These are phyloP conservation scores for Fusarium annulatum DNA, from an alignment of 2,329 filamentous ascomycete species.

Conservation along the genomic window DNA sequence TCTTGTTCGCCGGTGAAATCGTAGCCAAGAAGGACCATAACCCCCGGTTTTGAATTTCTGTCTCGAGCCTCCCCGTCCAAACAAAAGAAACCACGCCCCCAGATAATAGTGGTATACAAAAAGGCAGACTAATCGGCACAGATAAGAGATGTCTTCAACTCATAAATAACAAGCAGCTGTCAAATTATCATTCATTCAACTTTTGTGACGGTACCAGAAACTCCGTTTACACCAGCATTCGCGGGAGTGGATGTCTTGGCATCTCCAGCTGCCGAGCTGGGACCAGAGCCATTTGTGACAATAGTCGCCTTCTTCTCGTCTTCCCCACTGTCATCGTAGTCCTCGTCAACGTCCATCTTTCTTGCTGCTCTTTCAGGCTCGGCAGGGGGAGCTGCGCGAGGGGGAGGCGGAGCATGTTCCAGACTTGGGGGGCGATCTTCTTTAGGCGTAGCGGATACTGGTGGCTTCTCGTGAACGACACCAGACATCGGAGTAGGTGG, in stretches of 20 bases:
- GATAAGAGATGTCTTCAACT: slow-evolving; percentile 40
- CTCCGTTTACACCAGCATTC: slow-evolving; percentile 60
- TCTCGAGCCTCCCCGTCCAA: slow-evolving; percentile 29
- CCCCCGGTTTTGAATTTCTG: slow-evolving; percentile 36
- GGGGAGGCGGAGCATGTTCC: slow-evolving; percentile 49
- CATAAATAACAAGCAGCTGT: slow-evolving; percentile 32
- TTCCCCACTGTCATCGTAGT: slow-evolving; percentile 94
- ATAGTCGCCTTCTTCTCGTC: slow-evolving; percentile 75
- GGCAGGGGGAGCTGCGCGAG: slow-evolving; percentile 61
- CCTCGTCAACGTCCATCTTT: slow-evolving; percentile 97
- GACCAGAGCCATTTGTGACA: slow-evolving; percentile 57
- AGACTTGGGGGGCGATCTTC: slow-evolving; percentile 67
- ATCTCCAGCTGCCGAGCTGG: slow-evolving; percentile 62
- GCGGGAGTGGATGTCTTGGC: slow-evolving; percentile 63
- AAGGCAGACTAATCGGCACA: slow-evolving; percentile 34
- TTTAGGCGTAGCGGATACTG: slow-evolving; percentile 54
- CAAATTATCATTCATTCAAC: slow-evolving; percentile 52
- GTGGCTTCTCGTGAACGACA: slow-evolving; percentile 62
- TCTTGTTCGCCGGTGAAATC: slow-evolving; percentile 45
- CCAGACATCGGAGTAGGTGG: slow-evolving; percentile 64
- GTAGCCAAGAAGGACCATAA: slow-evolving; percentile 47
- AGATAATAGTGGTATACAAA: slow-evolving; percentile 40
- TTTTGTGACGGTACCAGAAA: slow-evolving; percentile 56
- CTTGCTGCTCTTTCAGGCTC: slow-evolving; percentile 87
- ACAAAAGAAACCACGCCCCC: slow-evolving; percentile 39